These are phyloP conservation scores for Chaetothyriales sp. DNA, from an alignment of 2,329 filamentous ascomycete genomes.

Conservation along the genomic window DNA sequence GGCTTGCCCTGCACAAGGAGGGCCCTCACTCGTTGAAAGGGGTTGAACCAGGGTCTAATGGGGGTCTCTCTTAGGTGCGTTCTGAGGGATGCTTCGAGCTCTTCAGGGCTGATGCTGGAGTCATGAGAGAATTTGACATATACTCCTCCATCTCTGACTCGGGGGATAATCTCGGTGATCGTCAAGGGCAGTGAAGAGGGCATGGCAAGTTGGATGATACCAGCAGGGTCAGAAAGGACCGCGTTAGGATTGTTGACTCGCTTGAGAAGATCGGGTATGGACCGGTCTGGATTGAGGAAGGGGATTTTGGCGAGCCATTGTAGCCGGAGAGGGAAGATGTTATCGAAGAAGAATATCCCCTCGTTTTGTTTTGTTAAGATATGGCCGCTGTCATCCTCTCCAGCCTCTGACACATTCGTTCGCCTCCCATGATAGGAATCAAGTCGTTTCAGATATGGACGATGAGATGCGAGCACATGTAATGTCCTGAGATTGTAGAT, in stretches of 20 bases:
- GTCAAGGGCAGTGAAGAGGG: conserved; percentile 48
- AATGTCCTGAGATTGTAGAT: background rate
- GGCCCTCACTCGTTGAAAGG: conserved; percentile 54
- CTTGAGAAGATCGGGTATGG: conserved; percentile 35
- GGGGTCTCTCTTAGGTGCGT: conserved; percentile 52
- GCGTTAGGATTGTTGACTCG: conserved; percentile 36
- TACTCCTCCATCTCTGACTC: conserved; percentile 79
- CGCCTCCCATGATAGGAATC: conserved; percentile 2
- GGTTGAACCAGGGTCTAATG: conserved; percentile 81
- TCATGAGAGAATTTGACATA: conserved; percentile 70
- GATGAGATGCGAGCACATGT: background rate
- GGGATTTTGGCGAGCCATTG: conserved; percentile 45
- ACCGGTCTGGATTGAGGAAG: conserved; percentile 29
- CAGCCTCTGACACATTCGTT: conserved; percentile 15
- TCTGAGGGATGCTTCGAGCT: conserved; percentile 47
- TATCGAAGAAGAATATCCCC: conserved; percentile 79
- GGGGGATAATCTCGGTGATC: conserved; percentile 66
- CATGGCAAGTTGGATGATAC: conserved; percentile 45
- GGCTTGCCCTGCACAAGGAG: conserved; percentile 68
- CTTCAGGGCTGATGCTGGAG: conserved; percentile 30
- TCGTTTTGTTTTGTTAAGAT: conserved; percentile 64
- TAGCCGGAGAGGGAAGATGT: conserved; percentile 70
- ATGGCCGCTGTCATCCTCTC: conserved; percentile 45
- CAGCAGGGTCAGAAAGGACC: conserved; percentile 40
- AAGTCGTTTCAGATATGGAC: background rate